These are phyloP conservation scores for Discostella stelligera DNA, from an alignment of 352 stramenopile genomes.

Conservation along the genomic window DNA sequence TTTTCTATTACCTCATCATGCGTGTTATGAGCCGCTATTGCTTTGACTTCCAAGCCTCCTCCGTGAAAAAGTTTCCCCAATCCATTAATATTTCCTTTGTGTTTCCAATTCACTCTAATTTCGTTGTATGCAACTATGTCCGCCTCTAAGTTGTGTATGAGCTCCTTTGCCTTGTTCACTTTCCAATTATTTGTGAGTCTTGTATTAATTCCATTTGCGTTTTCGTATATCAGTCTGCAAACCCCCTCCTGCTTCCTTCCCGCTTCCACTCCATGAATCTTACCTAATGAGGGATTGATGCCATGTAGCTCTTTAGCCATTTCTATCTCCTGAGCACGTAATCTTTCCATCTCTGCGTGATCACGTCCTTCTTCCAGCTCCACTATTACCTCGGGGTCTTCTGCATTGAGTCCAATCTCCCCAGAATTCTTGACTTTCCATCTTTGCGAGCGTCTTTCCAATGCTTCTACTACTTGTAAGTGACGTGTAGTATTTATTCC, in stretches of 20 bases:
- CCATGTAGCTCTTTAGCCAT: no score
- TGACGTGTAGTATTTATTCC: conserved; percentile 15
- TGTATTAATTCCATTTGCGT: conserved; percentile 20
- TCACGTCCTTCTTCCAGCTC: no score
- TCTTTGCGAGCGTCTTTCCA: conserved; percentile 12
- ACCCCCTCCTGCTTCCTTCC: neutral
- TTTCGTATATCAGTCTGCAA: conserved; percentile 22
- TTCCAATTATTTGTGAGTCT: conserved; percentile 26
- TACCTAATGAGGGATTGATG: neutral
- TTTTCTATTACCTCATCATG: conserved; percentile 8
- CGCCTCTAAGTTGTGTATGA: conserved; percentile 24
- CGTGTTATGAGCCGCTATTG: conserved; percentile 17
- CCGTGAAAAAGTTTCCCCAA: conserved; percentile 15
- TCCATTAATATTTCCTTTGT: neutral
- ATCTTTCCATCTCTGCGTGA: no score
- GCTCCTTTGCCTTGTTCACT: conserved; percentile 27
- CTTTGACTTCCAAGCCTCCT: conserved; percentile 8
- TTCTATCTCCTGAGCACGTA: no score
- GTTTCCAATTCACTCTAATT: conserved; percentile 11
- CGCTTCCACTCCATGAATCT: conserved; percentile 13
- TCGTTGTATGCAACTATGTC: conserved; percentile 10
- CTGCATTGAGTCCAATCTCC: neutral
- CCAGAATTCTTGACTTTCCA: neutral
- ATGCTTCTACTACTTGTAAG: neutral
- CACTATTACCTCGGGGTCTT: neutral